A percentile compares a stretch with the other conserved stretches of the same genome.
Evolutionary conservation across 495 filamentous ascomycete genomes (phyloP).

Genomic region (Neurospora sp.): DNA sequence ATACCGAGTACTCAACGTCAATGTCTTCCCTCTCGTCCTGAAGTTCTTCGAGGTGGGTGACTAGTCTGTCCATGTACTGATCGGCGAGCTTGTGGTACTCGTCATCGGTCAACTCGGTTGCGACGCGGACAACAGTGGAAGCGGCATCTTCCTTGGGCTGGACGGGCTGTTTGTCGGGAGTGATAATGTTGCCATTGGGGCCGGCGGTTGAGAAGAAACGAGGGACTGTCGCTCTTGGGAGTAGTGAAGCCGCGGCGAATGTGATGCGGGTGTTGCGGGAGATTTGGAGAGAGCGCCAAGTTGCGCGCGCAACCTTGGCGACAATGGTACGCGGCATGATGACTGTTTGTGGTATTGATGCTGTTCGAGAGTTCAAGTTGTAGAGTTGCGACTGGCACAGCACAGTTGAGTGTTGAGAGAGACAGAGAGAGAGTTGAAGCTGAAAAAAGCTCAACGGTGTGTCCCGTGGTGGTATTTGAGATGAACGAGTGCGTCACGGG

Average conservation of each 20-base stretch:
- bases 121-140: constrained; percentile 12
- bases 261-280: background rate
- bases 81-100: constrained; percentile 42
- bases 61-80: constrained; percentile 45
- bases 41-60: constrained; percentile 55
- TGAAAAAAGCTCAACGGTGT: background rate
- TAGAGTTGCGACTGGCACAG: background rate
- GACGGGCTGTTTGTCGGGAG: constrained; percentile 20
- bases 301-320: constrained; percentile 15
- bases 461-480: background rate
- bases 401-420: background rate
- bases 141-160: constrained; percentile 6
- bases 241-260: background rate
- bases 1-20: constrained; percentile 53
- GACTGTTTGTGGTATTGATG: background rate
- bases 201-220: constrained; percentile 10
- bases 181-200: constrained; percentile 17
- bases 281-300: constrained; percentile 10
- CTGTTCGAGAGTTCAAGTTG: background rate
- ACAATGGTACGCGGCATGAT: constrained; percentile 22
- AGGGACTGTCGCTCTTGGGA: background rate
- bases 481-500: background rate
- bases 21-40: constrained; percentile 52
- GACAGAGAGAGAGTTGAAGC: background rate
- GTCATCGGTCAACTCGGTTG: constrained; percentile 25